These are phyloP conservation scores for Aspergillus cavernicola DNA, from an alignment of 495 filamentous ascomycete species.

Conservation along the genomic window DNA sequence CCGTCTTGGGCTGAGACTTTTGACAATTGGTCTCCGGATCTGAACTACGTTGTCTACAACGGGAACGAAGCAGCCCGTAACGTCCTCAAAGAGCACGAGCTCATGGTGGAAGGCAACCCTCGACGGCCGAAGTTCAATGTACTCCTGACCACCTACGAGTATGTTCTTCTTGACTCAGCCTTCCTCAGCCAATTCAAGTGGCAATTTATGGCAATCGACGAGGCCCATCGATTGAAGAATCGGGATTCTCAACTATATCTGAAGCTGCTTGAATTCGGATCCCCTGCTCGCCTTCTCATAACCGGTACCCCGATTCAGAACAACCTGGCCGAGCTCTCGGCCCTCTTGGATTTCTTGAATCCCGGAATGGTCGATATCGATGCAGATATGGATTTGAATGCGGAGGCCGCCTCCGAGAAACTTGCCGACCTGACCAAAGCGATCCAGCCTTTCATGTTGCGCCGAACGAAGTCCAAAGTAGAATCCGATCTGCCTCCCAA, in stretches of 20 bases:
- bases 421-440: constrained; percentile 66
- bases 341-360: constrained; percentile 92
- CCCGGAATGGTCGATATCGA: constrained; percentile 84
- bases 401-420: constrained; percentile 64
- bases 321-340: constrained; percentile 84
- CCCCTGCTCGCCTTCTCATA: constrained; percentile 83
- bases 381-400: constrained; percentile 77
- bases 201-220: constrained; percentile 95
- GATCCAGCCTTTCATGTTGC: constrained; percentile 87
- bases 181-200: constrained; percentile 87
- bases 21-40: constrained; percentile 90
- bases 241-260: constrained; percentile 86
- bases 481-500: constrained; percentile 95
- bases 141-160: constrained; percentile 93
- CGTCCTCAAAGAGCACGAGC: constrained; percentile 82
- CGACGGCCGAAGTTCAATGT: constrained; percentile 92
- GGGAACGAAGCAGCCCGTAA: constrained; percentile 77
- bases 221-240: constrained; percentile 96
- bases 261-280: constrained; percentile 78
- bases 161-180: constrained; percentile 73
- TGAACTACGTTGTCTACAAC: constrained; percentile 96
- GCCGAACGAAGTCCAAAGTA: constrained; percentile 95
- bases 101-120: constrained; percentile 77
- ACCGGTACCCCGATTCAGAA: constrained; percentile 98
- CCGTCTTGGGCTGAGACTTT: constrained; percentile 98